Evolutionary conservation across 1,284 basidiomycete genomes (phyloP), one percentile per base, ranked within the genome.

Genomic region (Cryptococcus sp.): DNA sequence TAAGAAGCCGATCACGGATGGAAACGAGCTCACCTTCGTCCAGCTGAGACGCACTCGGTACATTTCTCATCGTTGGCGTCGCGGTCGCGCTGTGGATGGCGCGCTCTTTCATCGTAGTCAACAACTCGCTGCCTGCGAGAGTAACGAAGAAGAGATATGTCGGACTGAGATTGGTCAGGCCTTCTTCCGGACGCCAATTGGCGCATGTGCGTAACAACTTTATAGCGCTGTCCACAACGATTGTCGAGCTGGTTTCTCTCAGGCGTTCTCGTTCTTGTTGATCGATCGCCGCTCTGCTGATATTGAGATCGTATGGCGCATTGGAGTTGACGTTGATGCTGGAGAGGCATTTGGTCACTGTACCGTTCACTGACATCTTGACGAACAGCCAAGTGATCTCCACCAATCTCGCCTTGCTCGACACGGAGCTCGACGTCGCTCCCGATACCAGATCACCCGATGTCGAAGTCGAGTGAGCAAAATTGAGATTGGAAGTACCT

Each of bases 311-410:
- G n/a, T 22, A n/a, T 8, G 5, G 42, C 16, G n/a, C n/a, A 11
- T n/a, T 22, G 16, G 7, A 3, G 19, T 42, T 7, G 16, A 16
- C 5, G 16, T 42, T 19, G n/a, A 45, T 45, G n/a, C 44, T 56
- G 2, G 19, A 48, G n/a, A 69, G 59, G n/a, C 58, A 61, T 55
- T 68, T 70, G 3, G 61, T 56, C 13, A 64, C 47, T 3, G 68
- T 65, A 1, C 61, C 62, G 52, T 73, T 71, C 23, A 75, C 69
- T 19, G 67, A 60, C 58, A 68, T 64, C 50, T 66, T 65, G 5
- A 67, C 68, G 56, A 71, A 71, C n/a, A 67, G 59, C 59, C 62
- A 74, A 47, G 67, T 69, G 11, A 45, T 8, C 2, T 35, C 13
- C 31, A 35, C 31, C 10, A 35, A 76, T 59, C 47, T 68, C 54